Percentiles rank a stretch among this genome's conserved stretches.
These are phyloP conservation scores for Rhizopus microsporus DNA, from an alignment of 371 early-diverging fungal species.

Conservation along the genomic window DNA sequence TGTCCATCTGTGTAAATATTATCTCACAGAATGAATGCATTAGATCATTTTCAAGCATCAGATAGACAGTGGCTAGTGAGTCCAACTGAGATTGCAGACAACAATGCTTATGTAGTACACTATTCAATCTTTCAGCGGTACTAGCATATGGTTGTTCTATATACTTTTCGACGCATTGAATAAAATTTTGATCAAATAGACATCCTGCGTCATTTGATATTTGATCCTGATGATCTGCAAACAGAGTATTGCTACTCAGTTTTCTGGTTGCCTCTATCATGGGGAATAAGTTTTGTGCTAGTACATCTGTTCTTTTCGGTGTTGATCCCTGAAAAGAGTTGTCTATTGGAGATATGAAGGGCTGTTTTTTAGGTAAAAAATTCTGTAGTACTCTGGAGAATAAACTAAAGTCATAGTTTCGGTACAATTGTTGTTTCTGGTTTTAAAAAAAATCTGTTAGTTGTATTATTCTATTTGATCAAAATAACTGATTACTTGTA, in stretches of 20 bases:
- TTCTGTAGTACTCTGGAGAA: neutral
- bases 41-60: conserved; percentile 45
- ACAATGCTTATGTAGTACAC: conserved; percentile 21
- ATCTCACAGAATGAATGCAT: conserved; percentile 47
- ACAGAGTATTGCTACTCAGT: no score
- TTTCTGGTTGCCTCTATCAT: neutral
- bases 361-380: conserved; percentile 3
- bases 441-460: neutral
- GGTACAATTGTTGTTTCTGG: neutral
- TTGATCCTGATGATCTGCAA: neutral
- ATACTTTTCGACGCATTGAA: conserved; percentile 15
- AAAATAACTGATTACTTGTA: neutral
- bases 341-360: conserved; percentile 6
- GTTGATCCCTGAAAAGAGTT: neutral
- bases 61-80: conserved; percentile 34
- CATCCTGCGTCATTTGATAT: conserved; percentile 4
- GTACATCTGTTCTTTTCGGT: conserved; percentile 6
- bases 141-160: conserved; percentile 22
- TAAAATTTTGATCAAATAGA: conserved; percentile 25
- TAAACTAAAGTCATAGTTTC: neutral
- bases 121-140: conserved; percentile 21
- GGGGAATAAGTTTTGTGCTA: conserved; percentile 6
- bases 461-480: neutral
- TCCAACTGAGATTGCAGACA: conserved; percentile 22
- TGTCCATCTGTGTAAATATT: conserved; percentile 40